A percentile compares a stretch with the other conserved stretches of the same genome.
Conservation (phyloP, 176 grass and related monocot species). For the Triticum turgidum region DNA sequence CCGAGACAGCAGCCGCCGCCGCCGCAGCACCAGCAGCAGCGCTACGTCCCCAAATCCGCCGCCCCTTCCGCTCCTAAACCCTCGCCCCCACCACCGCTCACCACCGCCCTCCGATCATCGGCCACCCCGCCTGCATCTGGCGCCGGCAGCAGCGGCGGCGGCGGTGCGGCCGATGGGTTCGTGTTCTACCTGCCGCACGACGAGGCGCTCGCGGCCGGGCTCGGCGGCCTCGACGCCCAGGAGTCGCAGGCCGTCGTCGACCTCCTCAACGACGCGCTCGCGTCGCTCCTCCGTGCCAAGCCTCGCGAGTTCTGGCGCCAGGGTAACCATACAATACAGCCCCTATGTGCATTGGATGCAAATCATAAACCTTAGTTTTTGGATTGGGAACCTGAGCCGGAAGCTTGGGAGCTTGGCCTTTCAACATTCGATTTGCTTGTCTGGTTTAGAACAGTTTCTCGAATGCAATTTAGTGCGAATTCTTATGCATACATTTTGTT, state of each 20-base stretch:
- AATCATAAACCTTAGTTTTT: not conserved
- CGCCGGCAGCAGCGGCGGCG: not conserved
- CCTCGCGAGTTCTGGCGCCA: constrained; percentile 85
- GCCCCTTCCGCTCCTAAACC: constrained; percentile 38
- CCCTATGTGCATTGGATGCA: not conserved
- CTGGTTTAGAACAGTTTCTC: constrained; percentile 7
- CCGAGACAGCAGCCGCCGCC: constrained; percentile 34
- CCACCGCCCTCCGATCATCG: constrained; percentile 61
- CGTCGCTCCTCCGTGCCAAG: constrained; percentile 54
- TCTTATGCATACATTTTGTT: not conserved
- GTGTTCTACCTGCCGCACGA: constrained; percentile 87
- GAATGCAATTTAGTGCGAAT: constrained; percentile 7
- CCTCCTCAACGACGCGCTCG: constrained; percentile 74
- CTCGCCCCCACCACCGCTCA: constrained; percentile 49
- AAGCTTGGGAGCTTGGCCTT: not conserved
- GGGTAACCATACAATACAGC: constrained; percentile 36
- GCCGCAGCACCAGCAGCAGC: constrained; percentile 32
- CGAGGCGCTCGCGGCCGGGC: constrained; percentile 82
- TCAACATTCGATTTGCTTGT: not conserved
- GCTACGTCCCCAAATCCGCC: constrained; percentile 57
- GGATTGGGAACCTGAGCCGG: not conserved
- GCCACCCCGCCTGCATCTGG: constrained; percentile 40
- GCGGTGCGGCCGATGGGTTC: constrained; percentile 38
- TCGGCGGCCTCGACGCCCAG: constrained; percentile 76
- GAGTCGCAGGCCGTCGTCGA: constrained; percentile 94